phyloP scores from a whole-genome alignment of 805 yeast genomes.

The Candida caryicola region DNA sequence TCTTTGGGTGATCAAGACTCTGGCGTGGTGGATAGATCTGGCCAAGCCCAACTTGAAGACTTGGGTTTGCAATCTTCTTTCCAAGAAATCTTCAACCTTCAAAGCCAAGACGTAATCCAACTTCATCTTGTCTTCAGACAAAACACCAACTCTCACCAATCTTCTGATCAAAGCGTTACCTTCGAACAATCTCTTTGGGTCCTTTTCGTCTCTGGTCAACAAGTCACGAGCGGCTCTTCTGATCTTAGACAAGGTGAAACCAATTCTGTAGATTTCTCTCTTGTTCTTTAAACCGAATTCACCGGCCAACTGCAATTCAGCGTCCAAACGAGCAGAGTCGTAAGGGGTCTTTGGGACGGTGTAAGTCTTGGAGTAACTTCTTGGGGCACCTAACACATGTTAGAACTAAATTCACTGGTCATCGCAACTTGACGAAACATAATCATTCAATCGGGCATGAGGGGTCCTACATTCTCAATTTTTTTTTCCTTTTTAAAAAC shows the following conservation, averaged over 20 bases:
- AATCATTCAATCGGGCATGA: neutral
- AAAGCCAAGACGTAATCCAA: conserved; percentile 99
- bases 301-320: conserved; percentile 99
- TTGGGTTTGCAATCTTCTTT: conserved; percentile 99
- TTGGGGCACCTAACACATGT: conserved; percentile 80
- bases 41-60: conserved; percentile 99
- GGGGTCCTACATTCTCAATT: conserved; percentile 1
- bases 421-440: neutral
- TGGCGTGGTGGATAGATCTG: conserved; percentile 99
- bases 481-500: neutral
- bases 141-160: conserved; percentile 97
- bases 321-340: conserved; percentile 99
- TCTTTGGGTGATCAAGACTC: conserved; percentile 97
- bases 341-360: conserved; percentile 99
- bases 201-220: conserved; percentile 99
- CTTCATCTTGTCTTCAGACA: conserved; percentile 99
- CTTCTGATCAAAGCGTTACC: conserved; percentile 99
- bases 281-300: conserved; percentile 99
- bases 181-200: conserved; percentile 99
- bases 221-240: conserved; percentile 99
- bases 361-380: conserved; percentile 99
- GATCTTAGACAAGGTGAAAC: conserved; percentile 98
- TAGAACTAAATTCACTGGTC: conserved; percentile 5
- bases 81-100: conserved; percentile 98
- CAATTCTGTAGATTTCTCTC: conserved; percentile 99